These are phyloP conservation scores for Hypoxylon trugodes DNA, from an alignment of 495 filamentous ascomycete genomes.

Conservation along the genomic window DNA sequence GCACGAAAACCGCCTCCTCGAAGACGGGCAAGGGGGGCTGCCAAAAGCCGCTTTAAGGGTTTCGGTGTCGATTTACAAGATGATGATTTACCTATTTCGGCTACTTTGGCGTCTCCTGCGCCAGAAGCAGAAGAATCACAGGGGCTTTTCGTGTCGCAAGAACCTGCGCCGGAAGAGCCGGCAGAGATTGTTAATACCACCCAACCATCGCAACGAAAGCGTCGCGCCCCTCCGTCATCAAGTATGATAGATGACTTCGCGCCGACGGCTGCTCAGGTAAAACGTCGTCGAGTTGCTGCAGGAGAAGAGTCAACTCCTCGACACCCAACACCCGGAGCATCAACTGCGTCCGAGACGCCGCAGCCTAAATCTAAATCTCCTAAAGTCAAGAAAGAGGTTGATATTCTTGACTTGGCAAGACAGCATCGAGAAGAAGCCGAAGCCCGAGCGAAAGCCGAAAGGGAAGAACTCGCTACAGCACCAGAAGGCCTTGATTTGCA, in stretches of 20 bases:
- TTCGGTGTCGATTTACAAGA: constrained; percentile 62
- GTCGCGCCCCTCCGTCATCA: constrained; percentile 49
- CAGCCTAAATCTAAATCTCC: constrained; percentile 23
- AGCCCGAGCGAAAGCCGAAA: constrained; percentile 65
- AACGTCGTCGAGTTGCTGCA: constrained; percentile 68
- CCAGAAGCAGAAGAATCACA: constrained; percentile 29
- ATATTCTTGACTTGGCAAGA: constrained; percentile 74
- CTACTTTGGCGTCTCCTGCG: constrained; percentile 5
- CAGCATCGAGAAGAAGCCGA: constrained; percentile 75
- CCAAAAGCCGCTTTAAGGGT: constrained; percentile 74
- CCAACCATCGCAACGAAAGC: constrained; percentile 56
- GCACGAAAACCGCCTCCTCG: constrained; percentile 31
- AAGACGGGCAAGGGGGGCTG: constrained; percentile 49
- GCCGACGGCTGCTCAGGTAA: constrained; percentile 75
- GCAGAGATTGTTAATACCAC: constrained; percentile 29
- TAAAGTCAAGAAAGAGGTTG: constrained; percentile 65
- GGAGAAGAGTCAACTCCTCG: constrained; percentile 50
- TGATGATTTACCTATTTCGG: constrained; percentile 33
- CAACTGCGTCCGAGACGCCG: constrained; percentile 18
- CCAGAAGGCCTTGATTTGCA: constrained; percentile 69
- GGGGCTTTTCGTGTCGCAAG: constrained; percentile 52
- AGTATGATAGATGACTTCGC: constrained; percentile 71
- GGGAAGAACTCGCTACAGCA: constrained; percentile 60
- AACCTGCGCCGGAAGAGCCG: constrained; percentile 20
- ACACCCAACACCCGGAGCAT: constrained; percentile 23